Base-by-base conservation (phyloP, 768 basidiomycete species). In the Gelatoporia subvermispora region DNA sequence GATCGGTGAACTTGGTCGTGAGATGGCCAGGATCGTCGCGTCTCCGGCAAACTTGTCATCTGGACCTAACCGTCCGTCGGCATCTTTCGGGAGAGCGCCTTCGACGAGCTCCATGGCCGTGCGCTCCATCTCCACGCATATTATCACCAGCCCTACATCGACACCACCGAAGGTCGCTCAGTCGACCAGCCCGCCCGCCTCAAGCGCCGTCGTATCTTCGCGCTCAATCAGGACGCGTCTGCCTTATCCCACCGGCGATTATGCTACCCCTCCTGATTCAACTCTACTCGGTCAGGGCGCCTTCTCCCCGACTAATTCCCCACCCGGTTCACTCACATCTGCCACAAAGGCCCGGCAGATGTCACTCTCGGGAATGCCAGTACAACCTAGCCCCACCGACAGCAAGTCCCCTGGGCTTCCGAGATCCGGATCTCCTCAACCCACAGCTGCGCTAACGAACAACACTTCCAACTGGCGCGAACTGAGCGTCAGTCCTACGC, bases 201-300 rank as follows among this genome's bases (percentile, higher is more conserved):
- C 76, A 0, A 76, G 79, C 1, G 64, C 70, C 0, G 72, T 62
- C 0, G 70, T 71, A n/a, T 44, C 71, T 65, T 24, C 73, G 66
- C 16, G 65, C 42, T 43, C 55, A 39, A 71, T 72, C 1, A 64
- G 73, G 5, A 82, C 79, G 28, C 78, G 87, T 31, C 69, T 90
- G 15, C 88, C 89, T 20, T 91, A 92, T 54, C 89, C 89, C 16
- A 82, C 83, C 2, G 90, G 89, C 3, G 90, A 93, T 56, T 92
- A 93, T 50, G 72, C 86, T 4, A 81, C 82, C 9, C 85, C 85
- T 0, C 68, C 80, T 0, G 77, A 81, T 31, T 63, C 74, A 1
- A 59, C 62, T 10, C 47, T 51, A 36, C 58, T 57, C 50, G 40
- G 45, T 59, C 45, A 72, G 62, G 46, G 73, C 2, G 72, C 78